Evolutionary conservation across 768 basidiomycete species (phyloP).

Genomic region (Polyporus arcularius): DNA sequence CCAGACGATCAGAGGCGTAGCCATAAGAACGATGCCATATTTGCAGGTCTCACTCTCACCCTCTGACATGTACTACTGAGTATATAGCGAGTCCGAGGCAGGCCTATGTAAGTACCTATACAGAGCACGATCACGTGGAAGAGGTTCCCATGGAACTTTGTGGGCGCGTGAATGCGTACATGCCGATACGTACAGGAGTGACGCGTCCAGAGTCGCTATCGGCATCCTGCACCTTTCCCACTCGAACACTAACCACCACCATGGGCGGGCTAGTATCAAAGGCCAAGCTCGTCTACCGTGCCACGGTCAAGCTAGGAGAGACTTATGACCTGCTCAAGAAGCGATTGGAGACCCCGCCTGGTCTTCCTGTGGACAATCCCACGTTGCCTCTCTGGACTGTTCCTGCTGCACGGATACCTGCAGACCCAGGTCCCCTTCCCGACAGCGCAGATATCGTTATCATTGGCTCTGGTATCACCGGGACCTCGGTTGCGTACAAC

Average conservation of each 20-base stretch:
- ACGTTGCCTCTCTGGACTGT: conserved; percentile 65
- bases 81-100: too few relatives aligned
- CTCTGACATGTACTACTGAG: too few relatives aligned
- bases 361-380: conserved; percentile 56
- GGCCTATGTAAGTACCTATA: too few relatives aligned
- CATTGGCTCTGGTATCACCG: conserved; percentile 79
- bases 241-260: neutral
- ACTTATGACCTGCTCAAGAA: conserved; percentile 31
- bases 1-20: too few relatives aligned
- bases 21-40: too few relatives aligned
- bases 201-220: too few relatives aligned
- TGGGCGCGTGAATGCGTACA: too few relatives aligned
- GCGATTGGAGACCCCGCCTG: conserved; percentile 45
- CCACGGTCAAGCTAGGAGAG: conserved; percentile 16
- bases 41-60: too few relatives aligned
- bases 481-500: conserved; percentile 58
- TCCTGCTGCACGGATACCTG: conserved; percentile 50
- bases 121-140: too few relatives aligned
- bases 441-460: conserved; percentile 65
- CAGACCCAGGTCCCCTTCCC: conserved; percentile 34
- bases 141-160: too few relatives aligned
- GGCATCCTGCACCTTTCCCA: too few relatives aligned
- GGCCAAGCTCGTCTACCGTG: conserved; percentile 23
- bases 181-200: too few relatives aligned
- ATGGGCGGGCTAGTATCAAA: conserved; percentile 28